Base-by-base conservation (phyloP, 257 asterid species). In the Fraxinus cuspidata region DNA sequence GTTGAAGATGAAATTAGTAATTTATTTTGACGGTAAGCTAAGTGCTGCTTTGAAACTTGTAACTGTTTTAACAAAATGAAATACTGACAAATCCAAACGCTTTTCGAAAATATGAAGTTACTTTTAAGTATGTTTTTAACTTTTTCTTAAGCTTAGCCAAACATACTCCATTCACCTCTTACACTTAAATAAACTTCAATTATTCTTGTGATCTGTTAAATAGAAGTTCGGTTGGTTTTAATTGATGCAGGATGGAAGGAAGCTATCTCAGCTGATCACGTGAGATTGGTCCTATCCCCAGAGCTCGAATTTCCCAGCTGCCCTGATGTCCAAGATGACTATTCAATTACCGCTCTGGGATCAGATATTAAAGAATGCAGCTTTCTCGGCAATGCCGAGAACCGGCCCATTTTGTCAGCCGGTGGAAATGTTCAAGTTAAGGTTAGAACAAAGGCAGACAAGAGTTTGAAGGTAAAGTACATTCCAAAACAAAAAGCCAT, bases 161-260 rank as follows among this genome's bases (percentile, higher is more conserved):
- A 38, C 12, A 8, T 38, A 13, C 44, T 38, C 44, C 44, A 38
- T 38, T 9, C 44, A 38, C 9, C 44, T 38, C 44, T 38, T 38
- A 8, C 44, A 38, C 44, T 38, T 38, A 8, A 8, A 38, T 38
- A 38, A 38, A 38, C 44, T 7, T 8, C 42, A 37, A 8, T 6
- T 37, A 37, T 37, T 37, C 42, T 7, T 37, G 42, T 37, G 42
- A 37, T 37, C 10, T 37, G 18, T 82, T 78, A n/a, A 37, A 60
- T 56, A 53, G n/a, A 11, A 80, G 67, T 77, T 78, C 3, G 44
- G 44, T 9, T 72, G 73, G 19, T 78, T 63, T 34, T 51, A 19
- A 66, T 67, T 77, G 58, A 56, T 84, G 84, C 86, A 94, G 97
- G 98, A 82, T 92, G 96, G 97, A 92, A 89, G 77, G 96, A 92